Percentiles rank a stretch among this genome's conserved stretches.
These are phyloP conservation scores for Fusarium nanum DNA, from an alignment of 2,329 filamentous ascomycete genomes.

Conservation along the genomic window DNA sequence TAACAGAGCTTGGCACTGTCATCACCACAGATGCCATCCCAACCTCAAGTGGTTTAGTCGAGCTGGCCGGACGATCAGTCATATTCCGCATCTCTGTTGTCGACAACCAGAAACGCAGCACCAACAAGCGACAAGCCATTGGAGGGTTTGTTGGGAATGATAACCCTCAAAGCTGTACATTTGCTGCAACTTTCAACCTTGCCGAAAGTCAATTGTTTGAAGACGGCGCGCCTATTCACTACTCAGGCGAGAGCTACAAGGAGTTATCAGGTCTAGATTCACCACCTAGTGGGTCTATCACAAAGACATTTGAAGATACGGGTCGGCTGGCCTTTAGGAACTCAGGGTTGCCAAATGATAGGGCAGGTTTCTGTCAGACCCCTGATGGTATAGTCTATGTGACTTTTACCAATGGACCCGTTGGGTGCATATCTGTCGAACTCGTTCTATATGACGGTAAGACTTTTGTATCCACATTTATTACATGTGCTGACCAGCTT, in stretches of 20 bases:
- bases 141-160: background rate
- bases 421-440: background rate
- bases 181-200: background rate
- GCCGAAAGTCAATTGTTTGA: background rate
- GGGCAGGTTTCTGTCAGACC: background rate
- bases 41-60: too few species aligned
- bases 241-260: background rate
- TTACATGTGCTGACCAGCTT: background rate
- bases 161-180: background rate
- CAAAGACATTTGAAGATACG: background rate
- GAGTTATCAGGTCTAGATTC: background rate
- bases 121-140: too few species aligned
- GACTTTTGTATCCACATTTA: rapidly evolving
- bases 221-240: background rate
- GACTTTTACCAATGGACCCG: background rate
- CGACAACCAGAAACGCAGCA: too few species aligned
- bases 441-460: background rate
- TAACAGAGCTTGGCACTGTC: too few species aligned
- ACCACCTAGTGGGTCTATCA: background rate
- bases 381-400: background rate
- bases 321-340: background rate
- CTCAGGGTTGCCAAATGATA: background rate
- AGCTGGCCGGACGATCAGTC: too few species aligned
- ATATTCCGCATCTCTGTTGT: too few species aligned
- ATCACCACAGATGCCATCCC: too few species aligned